Evolutionary conservation across 352 stramenopile genomes (phyloP), one percentile per base, ranked within the genome.

Genomic region (Pythium scleroteichum): DNA sequence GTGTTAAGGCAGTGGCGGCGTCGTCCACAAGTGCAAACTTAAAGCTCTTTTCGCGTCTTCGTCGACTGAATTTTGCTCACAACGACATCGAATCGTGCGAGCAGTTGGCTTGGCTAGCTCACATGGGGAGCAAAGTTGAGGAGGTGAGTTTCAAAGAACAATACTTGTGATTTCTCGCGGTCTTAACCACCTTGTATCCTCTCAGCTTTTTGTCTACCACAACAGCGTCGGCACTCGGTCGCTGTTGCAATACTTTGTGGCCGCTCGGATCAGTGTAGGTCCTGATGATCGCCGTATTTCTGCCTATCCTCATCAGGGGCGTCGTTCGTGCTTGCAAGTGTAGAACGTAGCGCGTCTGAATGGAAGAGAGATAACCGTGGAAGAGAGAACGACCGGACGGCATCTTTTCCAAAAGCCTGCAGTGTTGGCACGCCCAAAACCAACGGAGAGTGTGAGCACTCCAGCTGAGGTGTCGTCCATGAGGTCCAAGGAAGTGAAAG

Each of bases 21-120:
- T 69, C 68, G 2, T 32, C 71, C 12, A 66, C 59, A 19, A 77
- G 59, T 27, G 39, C 62, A 0, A 87, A 87, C 26, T 49, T 92
- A 24, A 90, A 86, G 56, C 65, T 82, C 41, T 93, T 91, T 62
- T 69, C 66, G 4, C 56, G 76, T 0, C 53, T 93, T 23, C 70
- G 80, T 1, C 57, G 82, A 9, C 48, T 93, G 23, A 80, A 73
- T 39, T 88, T 93, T 57, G 59, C 70, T n/a, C 61, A 84, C 61
- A 93, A 93, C 52, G 79, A 91, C 54, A 57, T 91, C 17, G 62
- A 75, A 3, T 69, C 69, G 7, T 85, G 91, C 60, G 72, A 88
- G 0, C 81, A 93, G 49, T 58, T 93, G 38, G 24, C 70, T 22
- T 93, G 83, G 83, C 44, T 93, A 16, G 58, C 55, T 8, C 56